Evolutionary conservation across 164 flowering plant species (phyloP), one percentile per base, ranked within the genome.

Genomic region (Magnolia kwangsiensis): DNA sequence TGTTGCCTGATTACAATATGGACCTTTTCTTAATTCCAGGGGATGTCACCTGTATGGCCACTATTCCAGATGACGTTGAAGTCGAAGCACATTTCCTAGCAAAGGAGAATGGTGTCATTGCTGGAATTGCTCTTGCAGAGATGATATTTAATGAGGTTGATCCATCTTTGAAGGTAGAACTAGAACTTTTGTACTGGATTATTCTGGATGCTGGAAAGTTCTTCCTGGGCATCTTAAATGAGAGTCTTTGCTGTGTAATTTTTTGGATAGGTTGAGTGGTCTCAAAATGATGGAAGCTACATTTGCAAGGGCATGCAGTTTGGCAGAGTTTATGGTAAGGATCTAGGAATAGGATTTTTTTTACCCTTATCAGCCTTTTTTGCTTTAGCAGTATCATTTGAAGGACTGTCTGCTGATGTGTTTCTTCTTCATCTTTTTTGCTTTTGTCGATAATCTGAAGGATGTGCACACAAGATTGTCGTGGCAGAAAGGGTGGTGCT

Each of bases 31-130:
- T 16, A 77, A 76, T 64, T 85, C 78, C 75, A 95, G 98, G 97
- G 67, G 99, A 95, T 87, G 97, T 96, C 51, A 96, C 97, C 65
- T 91, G 92, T 78, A 67, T 89, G 92, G 98, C 99, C 50, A 96
- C 94, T n/a, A 87, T 94, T 75, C 98, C 98, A 1, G 75, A 20
- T 79, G 90, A 88, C 50, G 85, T 86, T 90, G 91, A 92, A 85
- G 95, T 88, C 76, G 97, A 91, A 85, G 99, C 99, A 23, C 72
- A 86, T 85, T 96, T 96, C 80, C 79, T 96, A 83, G 98, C 96
- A 0, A 94, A 94, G 83, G 99, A 94, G 77, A 89, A 96, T 83
- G 98, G 98, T 8, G 77, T 94, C n/a, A 78, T 96, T 71, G 99
- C 99, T 19, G 98, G 99, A 50, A 89, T 90, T 76, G 87, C 95